Conservation (phyloP, 352 stramenopile genomes). For the Elongisporangium prolatum region DNA sequence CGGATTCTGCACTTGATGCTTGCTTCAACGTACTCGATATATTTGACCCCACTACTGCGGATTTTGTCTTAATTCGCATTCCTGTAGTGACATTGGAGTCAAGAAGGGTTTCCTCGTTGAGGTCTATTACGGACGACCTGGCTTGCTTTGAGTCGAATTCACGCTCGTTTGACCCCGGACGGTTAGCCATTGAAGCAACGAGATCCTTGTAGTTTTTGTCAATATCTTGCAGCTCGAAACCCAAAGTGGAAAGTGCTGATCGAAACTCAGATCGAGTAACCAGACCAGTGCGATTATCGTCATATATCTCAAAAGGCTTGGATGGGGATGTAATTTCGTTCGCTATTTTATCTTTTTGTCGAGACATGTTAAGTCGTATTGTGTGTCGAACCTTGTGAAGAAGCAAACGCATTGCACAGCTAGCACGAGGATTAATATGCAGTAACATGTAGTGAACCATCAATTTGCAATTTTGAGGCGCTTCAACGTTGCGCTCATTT, state of each 20-base stretch:
- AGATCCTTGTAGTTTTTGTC: constrained; percentile 20
- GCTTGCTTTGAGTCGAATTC: neutral
- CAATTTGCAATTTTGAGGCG: constrained; percentile 3
- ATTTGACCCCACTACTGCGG: neutral
- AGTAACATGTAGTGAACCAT: constrained; percentile 46
- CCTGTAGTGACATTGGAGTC: neutral
- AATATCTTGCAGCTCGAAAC: constrained; percentile 68
- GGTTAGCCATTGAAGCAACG: constrained; percentile 1
- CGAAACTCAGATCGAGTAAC: constrained; percentile 67
- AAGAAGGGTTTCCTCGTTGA: constrained; percentile 18
- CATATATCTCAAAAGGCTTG: constrained; percentile 53
- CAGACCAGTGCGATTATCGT: constrained; percentile 32
- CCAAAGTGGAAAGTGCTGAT: constrained; percentile 45
- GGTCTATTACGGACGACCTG: constrained; percentile 11
- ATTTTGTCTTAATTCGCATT: neutral
- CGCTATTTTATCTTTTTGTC: constrained; percentile 24
- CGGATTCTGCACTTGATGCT: constrained; percentile 19
- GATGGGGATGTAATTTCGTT: constrained; percentile 11
- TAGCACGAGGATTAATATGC: constrained; percentile 51
- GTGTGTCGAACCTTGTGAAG: constrained; percentile 64
- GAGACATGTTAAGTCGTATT: constrained; percentile 22
- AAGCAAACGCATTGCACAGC: constrained; percentile 46
- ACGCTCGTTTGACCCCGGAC: neutral
- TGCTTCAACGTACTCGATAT: neutral
- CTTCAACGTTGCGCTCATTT: neutral